A percentile compares a stretch with the other conserved stretches of the same genome.
Conservation (phyloP, 1,284 basidiomycete species). For the Golubevia pallescens region DNA sequence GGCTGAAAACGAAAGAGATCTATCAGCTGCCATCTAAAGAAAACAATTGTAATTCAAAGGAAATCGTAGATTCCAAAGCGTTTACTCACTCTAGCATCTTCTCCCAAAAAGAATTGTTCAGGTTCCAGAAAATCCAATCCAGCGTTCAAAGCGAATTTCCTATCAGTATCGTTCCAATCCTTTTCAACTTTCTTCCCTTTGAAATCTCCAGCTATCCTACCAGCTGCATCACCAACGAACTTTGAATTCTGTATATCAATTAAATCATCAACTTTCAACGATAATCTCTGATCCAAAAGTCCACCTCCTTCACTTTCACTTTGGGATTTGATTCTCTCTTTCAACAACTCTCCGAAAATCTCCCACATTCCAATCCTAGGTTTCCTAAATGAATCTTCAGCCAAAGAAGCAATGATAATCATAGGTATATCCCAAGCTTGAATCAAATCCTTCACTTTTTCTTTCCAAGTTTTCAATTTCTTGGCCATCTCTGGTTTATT, state of each 20-base stretch:
- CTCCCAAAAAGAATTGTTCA: slow-evolving; percentile 35
- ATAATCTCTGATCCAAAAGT: neutral
- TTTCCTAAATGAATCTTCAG: slow-evolving; percentile 35
- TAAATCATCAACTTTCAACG: neutral
- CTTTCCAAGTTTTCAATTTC: slow-evolving; percentile 33
- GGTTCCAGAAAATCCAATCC: slow-evolving; percentile 38
- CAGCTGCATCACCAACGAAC: slow-evolving; percentile 47
- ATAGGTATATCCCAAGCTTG: slow-evolving; percentile 32
- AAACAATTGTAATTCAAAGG: neutral
- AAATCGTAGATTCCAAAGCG: too few relatives aligned
- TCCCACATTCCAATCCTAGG: slow-evolving; percentile 37
- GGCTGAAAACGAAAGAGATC: neutral
- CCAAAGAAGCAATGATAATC: slow-evolving; percentile 38
- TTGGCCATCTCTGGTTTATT: slow-evolving; percentile 11
- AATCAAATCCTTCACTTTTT: slow-evolving; percentile 34
- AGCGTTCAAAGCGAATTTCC: slow-evolving; percentile 48
- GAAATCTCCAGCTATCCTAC: slow-evolving; percentile 10
- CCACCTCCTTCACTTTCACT: neutral
- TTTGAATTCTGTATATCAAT: neutral
- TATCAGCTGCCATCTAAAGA: too few relatives aligned
- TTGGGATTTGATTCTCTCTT: neutral
- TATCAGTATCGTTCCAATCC: slow-evolving; percentile 45
- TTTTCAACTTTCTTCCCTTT: neutral
- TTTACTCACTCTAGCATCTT: slow-evolving; percentile 11
- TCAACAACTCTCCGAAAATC: neutral